Evolutionary conservation across 2,329 filamentous ascomycete genomes (phyloP), one percentile per base, ranked within the genome.

Genomic region (Aspergillus calidoustus): DNA sequence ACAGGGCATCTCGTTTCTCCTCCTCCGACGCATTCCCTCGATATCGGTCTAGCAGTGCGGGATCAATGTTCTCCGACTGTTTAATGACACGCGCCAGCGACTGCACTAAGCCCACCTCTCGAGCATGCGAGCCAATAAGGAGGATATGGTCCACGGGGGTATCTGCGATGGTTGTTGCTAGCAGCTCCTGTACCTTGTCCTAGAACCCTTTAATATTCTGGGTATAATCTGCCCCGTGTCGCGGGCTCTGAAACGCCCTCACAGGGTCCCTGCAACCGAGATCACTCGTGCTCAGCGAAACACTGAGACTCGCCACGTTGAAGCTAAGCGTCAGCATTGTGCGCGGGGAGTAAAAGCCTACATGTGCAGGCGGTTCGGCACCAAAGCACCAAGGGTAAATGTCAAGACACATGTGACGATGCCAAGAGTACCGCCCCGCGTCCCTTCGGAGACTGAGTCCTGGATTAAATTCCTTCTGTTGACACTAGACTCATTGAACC

Each of bases 1-100:
- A 19, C 22, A 38, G 31, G 25, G 25, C 25, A 4, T 28, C 25
- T 7, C 25, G 38, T 4, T 8, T 13, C 4, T 61, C 50, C 23
- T 57, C 43, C 23, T 2, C 23, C 7, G 54, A 49, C 2, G 41
- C 25, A 38, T 28, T 25, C 15, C 25, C 23, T 49, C 11, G 7
- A 57, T 57, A 57, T 9, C 54, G 46, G 34, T 49, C 54, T 34
- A 57, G 54, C n/a, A 57, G 17, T 19, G 44, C 15, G 11, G 54
- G 22, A 43, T 57, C 50, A n/a, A 57, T 50, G 38, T 57, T 34
- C 15, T 19, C 44, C 4, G 17, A 30, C 25, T 30, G 13, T 34
- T 17, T 19, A 3, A 57, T 17, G 19, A 57, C 54, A 17, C n/a
- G 3, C 17, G 49, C 7, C 17, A 57, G 23, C 22, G 30, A 46